Base-by-base conservation (phyloP, 1,284 basidiomycete genomes). In the Takashimella koratensis region DNA sequence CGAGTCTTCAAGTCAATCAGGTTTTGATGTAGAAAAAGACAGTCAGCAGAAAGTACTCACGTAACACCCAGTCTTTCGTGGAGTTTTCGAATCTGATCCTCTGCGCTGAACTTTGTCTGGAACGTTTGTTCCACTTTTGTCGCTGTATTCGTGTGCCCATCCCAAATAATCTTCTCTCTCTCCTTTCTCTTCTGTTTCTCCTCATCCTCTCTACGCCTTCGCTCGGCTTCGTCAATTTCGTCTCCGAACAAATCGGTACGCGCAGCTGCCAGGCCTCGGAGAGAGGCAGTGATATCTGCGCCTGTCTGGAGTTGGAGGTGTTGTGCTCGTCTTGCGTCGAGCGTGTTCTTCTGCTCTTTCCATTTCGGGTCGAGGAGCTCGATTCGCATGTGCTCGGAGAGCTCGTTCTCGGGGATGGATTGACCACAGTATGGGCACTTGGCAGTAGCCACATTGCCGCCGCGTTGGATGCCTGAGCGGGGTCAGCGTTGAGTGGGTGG, bases 301-400 rank as follows among this genome's bases (percentile, higher is more conserved):
- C 92, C 77, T 63, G 59, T 46, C 69, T 90, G 86, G 24, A 94
- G 80, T 70, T 95, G 87, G 42, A 88, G 89, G 6, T 90, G 85
- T 71, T 96, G 92, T 5, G 88, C 88, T 66, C 90, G 89, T 70
- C 93, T 87, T 46, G 86, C 82, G 70, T 97, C 93, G 65, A 92
- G 79, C 19, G 78, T 81, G 66, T 91, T 86, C 64, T 93, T 88
- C 71, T 95, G 90, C 56, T 92, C 90, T 74, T 96, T 96, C 93
- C 93, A 98, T 69, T 87, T 86, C 41, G 96, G 96, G 77, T 99
- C 94, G 66, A 99, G 83, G 47, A 98, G 79, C 75, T 99, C 96
- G 74, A 98, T 97, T 68, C 96, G 89, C 82, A 98, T 95, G 76
- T 98, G 96, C 72, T 98, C 94, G 63, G 93, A 86, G 57, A 98